Conservation (phyloP, 306 rosid genomes). For the Acacia confusa region DNA sequence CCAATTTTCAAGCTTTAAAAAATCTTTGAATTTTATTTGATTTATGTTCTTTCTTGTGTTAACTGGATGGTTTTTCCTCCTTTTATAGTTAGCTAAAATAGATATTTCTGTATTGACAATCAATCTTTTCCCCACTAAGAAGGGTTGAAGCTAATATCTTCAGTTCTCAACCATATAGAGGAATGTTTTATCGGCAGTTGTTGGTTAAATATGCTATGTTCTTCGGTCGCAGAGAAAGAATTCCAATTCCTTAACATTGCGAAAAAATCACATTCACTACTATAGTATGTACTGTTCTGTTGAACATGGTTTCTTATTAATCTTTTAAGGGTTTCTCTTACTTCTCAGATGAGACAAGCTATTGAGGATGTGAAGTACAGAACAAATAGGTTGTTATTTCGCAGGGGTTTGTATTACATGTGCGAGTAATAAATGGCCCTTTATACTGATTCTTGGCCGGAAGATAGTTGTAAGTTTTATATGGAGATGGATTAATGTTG, state of each 20-base stretch:
- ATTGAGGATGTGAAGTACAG: conserved; percentile 59
- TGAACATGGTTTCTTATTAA: background rate
- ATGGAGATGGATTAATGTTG: background rate
- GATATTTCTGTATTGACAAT: conserved; percentile 4
- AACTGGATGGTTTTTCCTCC: background rate
- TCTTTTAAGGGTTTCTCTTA: conserved; percentile 26
- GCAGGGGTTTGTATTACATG: background rate
- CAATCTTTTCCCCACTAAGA: conserved; percentile 8
- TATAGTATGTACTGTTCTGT: conserved; percentile 16
- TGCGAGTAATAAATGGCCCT: too few relatives aligned
- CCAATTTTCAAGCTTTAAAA: conserved; percentile 25
- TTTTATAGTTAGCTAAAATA: background rate
- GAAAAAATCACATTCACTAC: background rate
- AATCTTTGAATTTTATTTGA: background rate
- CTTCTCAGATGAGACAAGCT: conserved; percentile 57
- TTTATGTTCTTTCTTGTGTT: background rate
- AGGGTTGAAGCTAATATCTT: conserved; percentile 3
- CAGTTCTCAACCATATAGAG: background rate
- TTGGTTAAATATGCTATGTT: conserved; percentile 16
- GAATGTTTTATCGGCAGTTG: conserved; percentile 10
- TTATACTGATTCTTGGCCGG: conserved; percentile 13
- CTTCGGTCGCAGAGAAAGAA: conserved; percentile 7
- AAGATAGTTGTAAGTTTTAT: background rate
- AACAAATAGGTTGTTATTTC: conserved; percentile 45
- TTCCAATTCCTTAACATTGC: background rate